Conservation (phyloP, 805 yeast genomes). For the Cyberlindnera japonica region DNA sequence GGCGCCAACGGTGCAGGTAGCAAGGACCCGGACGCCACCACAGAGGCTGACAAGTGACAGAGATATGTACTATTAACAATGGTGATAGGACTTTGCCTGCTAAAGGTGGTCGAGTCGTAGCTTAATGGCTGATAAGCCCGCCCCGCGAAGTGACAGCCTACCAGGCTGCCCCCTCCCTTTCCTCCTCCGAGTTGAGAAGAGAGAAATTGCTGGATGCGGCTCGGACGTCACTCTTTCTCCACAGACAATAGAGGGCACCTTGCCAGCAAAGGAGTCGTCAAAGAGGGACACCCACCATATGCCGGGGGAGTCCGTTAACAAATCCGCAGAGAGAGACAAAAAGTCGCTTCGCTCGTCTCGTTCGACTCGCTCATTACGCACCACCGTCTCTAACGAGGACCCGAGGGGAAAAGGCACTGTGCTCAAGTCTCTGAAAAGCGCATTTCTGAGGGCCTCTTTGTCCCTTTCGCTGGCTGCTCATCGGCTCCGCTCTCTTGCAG, state of each 20-base stretch:
- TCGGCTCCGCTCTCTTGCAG: slow-evolving; percentile 41
- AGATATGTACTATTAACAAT: neutral
- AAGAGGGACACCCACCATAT: neutral
- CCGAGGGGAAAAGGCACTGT: neutral
- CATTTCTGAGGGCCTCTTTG: slow-evolving; percentile 37
- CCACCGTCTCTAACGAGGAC: neutral
- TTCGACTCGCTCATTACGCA: slow-evolving; percentile 12
- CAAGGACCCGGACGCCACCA: too few species aligned
- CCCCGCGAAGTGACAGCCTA: too few species aligned
- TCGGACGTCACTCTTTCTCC: neutral
- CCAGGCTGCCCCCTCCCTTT: too few species aligned
- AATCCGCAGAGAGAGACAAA: slow-evolving; percentile 1
- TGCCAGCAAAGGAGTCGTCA: neutral
- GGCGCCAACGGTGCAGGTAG: slow-evolving; percentile 9
- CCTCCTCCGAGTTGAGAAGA: too few species aligned
- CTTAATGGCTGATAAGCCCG: too few species aligned
- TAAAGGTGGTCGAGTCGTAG: too few species aligned
- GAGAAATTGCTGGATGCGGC: too few species aligned
- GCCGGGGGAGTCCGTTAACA: neutral
- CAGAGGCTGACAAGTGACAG: neutral
- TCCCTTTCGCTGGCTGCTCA: slow-evolving; percentile 35
- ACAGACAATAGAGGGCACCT: too few species aligned
- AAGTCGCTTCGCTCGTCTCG: slow-evolving; percentile 8
- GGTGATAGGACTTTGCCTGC: too few species aligned
- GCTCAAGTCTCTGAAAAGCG: slow-evolving; percentile 25